Percentiles rank a stretch among this genome's conserved stretches.
Evolutionary conservation across 768 basidiomycete genomes (phyloP).

Genomic region (Myochromella boudieri): DNA sequence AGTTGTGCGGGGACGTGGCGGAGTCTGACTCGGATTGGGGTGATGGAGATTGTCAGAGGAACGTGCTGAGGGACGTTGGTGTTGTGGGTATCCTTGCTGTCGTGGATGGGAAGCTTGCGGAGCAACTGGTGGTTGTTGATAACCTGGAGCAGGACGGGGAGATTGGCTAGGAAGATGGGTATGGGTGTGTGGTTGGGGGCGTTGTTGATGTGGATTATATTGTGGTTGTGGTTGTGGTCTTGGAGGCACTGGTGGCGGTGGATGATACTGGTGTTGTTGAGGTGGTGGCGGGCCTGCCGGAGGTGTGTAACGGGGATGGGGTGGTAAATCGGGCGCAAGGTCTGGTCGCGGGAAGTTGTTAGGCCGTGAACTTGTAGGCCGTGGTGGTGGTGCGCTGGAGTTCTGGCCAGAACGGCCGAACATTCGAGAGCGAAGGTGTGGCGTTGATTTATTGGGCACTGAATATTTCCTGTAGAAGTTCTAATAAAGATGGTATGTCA

Average conservation of each 20-base stretch:
- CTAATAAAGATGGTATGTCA: constrained; percentile 26
- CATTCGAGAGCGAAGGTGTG: constrained; percentile 36
- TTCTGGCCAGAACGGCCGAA: constrained; percentile 46
- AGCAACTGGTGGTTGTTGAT: constrained; percentile 4
- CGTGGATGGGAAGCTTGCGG: constrained; percentile 14
- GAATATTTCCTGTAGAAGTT: constrained; percentile 63
- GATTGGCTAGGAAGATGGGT: too few relatives aligned
- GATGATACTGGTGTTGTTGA: constrained; percentile 17
- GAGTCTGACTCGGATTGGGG: constrained; percentile 21
- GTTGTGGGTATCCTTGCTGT: constrained; percentile 21
- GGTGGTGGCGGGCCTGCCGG: constrained; percentile 24
- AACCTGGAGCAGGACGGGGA: too few relatives aligned
- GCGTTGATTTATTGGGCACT: constrained; percentile 46
- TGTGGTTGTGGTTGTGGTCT: constrained; percentile 18
- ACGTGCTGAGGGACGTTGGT: constrained; percentile 22
- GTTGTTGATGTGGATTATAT: constrained; percentile 16
- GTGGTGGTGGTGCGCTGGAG: constrained; percentile 22
- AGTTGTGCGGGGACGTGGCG: constrained; percentile 43
- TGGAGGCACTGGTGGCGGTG: constrained; percentile 20
- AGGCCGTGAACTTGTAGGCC: constrained; percentile 24
- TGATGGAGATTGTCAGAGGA: constrained; percentile 20
- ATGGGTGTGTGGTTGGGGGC: constrained; percentile 4
- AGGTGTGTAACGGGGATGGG: constrained; percentile 21
- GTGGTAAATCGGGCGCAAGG: constrained; percentile 47
- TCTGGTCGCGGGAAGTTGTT: constrained; percentile 61